A percentile compares a stretch with the other conserved stretches of the same genome.
Conservation (phyloP, 2,329 filamentous ascomycete genomes). For the Huntiella savannae region DNA sequence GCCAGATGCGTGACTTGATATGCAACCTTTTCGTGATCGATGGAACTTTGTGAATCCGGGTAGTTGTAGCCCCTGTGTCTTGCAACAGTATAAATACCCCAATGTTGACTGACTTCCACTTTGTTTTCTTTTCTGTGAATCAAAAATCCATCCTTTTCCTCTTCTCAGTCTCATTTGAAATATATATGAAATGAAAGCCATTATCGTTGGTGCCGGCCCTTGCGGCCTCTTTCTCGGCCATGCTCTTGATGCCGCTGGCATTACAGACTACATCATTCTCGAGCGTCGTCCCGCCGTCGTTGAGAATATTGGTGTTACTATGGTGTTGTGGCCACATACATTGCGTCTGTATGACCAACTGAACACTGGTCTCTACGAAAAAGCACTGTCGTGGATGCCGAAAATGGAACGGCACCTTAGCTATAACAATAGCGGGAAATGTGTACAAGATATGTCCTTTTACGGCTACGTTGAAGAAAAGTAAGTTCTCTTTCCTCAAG, state of each 20-base stretch:
- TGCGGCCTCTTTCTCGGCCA: conserved; percentile 18
- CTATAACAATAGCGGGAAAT: not conserved
- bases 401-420: conserved; percentile 4
- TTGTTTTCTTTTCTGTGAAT: not conserved
- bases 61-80: no score
- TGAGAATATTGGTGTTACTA: conserved; percentile 13
- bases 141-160: not conserved
- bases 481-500: not conserved
- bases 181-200: conserved; percentile 12
- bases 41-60: no score
- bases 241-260: conserved; percentile 16
- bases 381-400: conserved; percentile 12
- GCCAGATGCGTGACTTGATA: no score
- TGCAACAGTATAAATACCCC: no score
- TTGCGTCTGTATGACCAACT: conserved; percentile 17
- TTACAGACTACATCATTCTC: conserved; percentile 17
- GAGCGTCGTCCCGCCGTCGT: conserved; percentile 14
- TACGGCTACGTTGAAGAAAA: conserved; percentile 1
- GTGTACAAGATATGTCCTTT: not conserved
- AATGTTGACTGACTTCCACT: not conserved
- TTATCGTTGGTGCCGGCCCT: conserved; percentile 21
- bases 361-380: conserved; percentile 13
- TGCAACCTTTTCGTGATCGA: no score
- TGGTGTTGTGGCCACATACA: conserved; percentile 15
- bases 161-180: not conserved